Conservation (phyloP, 1,284 basidiomycete genomes). For the Ustilago vetiveriae region DNA sequence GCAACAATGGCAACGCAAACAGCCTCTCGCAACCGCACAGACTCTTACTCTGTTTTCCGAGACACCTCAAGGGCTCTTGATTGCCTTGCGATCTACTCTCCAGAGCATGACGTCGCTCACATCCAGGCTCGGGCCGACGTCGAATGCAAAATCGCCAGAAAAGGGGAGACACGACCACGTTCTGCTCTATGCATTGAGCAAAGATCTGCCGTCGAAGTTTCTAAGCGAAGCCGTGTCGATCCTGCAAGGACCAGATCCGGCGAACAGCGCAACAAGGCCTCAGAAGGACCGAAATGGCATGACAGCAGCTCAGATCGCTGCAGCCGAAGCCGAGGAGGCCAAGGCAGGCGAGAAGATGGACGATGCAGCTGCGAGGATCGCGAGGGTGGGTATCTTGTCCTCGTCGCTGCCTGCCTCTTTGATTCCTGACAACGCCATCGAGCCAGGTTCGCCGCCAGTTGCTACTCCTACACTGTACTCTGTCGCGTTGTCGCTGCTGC, state of each 20-base stretch:
- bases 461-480: slow-evolving; percentile 38
- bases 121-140: slow-evolving; percentile 23
- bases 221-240: slow-evolving; percentile 48
- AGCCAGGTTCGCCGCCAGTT: slow-evolving; percentile 32
- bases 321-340: slow-evolving; percentile 14
- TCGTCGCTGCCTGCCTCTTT: slow-evolving; percentile 45
- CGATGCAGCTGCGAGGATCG: slow-evolving; percentile 20
- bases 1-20: slow-evolving; percentile 46
- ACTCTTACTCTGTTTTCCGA: slow-evolving; percentile 53
- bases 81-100: slow-evolving; percentile 49
- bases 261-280: neutral
- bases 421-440: slow-evolving; percentile 37
- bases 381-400: slow-evolving; percentile 49
- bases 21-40: slow-evolving; percentile 51
- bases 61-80: slow-evolving; percentile 44
- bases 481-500: slow-evolving; percentile 49
- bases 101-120: slow-evolving; percentile 42
- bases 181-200: slow-evolving; percentile 54
- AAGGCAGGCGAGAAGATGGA: neutral
- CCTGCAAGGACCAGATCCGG: slow-evolving; percentile 33
- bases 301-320: slow-evolving; percentile 31
- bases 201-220: slow-evolving; percentile 46
- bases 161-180: slow-evolving; percentile 37
- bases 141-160: slow-evolving; percentile 6
- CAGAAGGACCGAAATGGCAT: slow-evolving; percentile 12